Evolutionary conservation across 495 filamentous ascomycete species (phyloP).

Genomic region (Staphylotrichum longicolle): DNA sequence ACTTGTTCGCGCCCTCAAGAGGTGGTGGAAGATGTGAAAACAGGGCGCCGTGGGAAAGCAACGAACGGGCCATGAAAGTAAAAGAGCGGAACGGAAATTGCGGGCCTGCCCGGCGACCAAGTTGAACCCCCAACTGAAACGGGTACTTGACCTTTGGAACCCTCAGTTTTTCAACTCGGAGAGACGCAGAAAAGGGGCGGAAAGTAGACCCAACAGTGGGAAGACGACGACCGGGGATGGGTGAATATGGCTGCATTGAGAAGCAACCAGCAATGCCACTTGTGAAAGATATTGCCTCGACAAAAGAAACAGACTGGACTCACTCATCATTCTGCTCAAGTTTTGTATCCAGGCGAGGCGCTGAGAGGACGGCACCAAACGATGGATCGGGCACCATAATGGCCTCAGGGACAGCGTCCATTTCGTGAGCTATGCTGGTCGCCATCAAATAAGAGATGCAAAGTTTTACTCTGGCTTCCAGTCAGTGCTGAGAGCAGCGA

Average conservation of each 20-base stretch:
- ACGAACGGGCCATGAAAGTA: too few relatives aligned
- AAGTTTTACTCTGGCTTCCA: not conserved
- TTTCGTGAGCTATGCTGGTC: not conserved
- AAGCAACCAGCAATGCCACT: too few relatives aligned
- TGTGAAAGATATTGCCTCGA: not conserved
- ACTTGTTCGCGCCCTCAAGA: not conserved
- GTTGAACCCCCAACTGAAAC: too few relatives aligned
- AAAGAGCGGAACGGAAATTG: too few relatives aligned
- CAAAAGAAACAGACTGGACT: not conserved
- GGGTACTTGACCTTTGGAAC: too few relatives aligned
- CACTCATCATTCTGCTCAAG: constrained; percentile 14
- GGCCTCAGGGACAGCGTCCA: constrained; percentile 5
- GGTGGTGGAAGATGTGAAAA: not conserved
- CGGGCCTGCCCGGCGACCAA: too few relatives aligned
- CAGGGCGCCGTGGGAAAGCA: too few relatives aligned
- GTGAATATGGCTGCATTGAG: too few relatives aligned
- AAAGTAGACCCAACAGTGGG: too few relatives aligned
- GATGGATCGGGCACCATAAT: not conserved
- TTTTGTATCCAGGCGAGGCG: constrained; percentile 1
- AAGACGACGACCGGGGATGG: too few relatives aligned
- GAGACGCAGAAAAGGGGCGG: too few relatives aligned
- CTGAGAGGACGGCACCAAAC: not conserved
- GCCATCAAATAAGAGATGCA: not conserved
- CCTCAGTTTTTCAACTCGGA: too few relatives aligned
- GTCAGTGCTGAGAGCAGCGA: constrained; percentile 1